Percentiles rank a stretch among this genome's conserved stretches.
Evolutionary conservation across 2,329 filamentous ascomycete genomes (phyloP).

Genomic region (Aspergillus quadrilineatus): DNA sequence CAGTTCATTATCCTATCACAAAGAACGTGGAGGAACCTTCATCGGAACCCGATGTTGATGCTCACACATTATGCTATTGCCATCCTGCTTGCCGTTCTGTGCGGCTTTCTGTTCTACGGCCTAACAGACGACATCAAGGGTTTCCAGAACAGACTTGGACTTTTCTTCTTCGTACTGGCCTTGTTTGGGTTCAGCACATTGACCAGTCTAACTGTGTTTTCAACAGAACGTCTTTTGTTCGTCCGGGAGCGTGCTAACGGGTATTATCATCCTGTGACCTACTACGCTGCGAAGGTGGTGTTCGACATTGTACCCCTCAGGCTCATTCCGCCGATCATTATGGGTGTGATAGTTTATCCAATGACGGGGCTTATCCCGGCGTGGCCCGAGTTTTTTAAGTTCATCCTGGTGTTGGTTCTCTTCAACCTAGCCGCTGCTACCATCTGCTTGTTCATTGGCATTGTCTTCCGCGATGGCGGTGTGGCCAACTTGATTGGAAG

Average conservation of each 20-base stretch:
- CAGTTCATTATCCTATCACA: slow-evolving; percentile 89
- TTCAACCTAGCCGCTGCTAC: slow-evolving; percentile 94
- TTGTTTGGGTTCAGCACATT: slow-evolving; percentile 96
- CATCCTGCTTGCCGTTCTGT: slow-evolving; percentile 88
- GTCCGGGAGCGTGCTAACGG: slow-evolving; percentile 92
- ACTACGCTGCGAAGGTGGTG: slow-evolving; percentile 94
- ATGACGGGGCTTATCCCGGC: slow-evolving; percentile 93
- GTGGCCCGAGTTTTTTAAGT: slow-evolving; percentile 80
- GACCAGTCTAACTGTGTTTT: slow-evolving; percentile 91
- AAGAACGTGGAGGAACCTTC: slow-evolving; percentile 94
- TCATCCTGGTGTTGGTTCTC: slow-evolving; percentile 85
- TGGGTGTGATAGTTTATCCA: slow-evolving; percentile 93
- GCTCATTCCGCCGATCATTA: slow-evolving; percentile 88
- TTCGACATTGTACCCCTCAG: slow-evolving; percentile 96
- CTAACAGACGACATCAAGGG: slow-evolving; percentile 93
- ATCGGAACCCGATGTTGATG: slow-evolving; percentile 97
- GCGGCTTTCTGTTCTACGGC: slow-evolving; percentile 94
- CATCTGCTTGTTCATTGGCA: slow-evolving; percentile 94
- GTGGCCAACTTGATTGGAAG: slow-evolving; percentile 93
- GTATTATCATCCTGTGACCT: slow-evolving; percentile 91
- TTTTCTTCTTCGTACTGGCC: slow-evolving; percentile 96
- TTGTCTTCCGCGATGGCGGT: slow-evolving; percentile 85
- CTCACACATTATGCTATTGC: slow-evolving; percentile 97
- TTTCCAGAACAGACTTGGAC: slow-evolving; percentile 93
- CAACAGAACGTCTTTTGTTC: slow-evolving; percentile 84